These are phyloP conservation scores for Xerocomellus amylosporus DNA, from an alignment of 768 basidiomycete species.

Conservation along the genomic window DNA sequence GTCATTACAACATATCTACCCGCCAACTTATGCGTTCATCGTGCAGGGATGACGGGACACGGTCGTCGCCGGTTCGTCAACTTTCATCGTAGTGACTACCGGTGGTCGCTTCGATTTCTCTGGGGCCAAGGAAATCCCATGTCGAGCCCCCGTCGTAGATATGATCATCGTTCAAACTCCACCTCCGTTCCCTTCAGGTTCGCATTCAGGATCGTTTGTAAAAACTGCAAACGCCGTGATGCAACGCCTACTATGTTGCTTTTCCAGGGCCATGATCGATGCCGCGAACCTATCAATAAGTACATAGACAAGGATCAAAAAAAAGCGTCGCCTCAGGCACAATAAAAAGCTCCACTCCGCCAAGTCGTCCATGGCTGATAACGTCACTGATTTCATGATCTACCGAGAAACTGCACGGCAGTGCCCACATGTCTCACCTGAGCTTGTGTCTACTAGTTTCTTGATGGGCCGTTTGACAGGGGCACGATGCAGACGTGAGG, in stretches of 20 bases:
- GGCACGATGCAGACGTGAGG: not conserved
- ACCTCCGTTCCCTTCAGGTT: not conserved
- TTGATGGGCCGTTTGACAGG: not conserved
- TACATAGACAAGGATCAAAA: no score
- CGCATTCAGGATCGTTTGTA: not conserved
- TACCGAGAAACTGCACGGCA: not conserved
- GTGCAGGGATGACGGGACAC: not conserved
- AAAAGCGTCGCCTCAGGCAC: not conserved
- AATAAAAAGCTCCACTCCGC: not conserved
- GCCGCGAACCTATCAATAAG: no score
- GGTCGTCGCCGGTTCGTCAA: not conserved
- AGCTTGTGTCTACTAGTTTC: not conserved
- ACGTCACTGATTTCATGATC: constrained; percentile 7
- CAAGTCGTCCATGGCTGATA: not conserved
- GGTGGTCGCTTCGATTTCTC: not conserved
- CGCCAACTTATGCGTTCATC: not conserved
- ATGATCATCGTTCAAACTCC: not conserved
- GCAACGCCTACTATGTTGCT: not conserved
- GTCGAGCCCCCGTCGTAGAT: not conserved
- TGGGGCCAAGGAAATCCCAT: not conserved
- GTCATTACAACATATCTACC: not conserved
- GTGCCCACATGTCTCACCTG: no score
- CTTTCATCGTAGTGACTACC: no score
- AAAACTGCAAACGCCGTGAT: not conserved
- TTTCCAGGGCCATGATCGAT: not conserved